Evolutionary conservation across 2,329 filamentous ascomycete genomes (phyloP).

Genomic region (Magnaporthales sp.): DNA sequence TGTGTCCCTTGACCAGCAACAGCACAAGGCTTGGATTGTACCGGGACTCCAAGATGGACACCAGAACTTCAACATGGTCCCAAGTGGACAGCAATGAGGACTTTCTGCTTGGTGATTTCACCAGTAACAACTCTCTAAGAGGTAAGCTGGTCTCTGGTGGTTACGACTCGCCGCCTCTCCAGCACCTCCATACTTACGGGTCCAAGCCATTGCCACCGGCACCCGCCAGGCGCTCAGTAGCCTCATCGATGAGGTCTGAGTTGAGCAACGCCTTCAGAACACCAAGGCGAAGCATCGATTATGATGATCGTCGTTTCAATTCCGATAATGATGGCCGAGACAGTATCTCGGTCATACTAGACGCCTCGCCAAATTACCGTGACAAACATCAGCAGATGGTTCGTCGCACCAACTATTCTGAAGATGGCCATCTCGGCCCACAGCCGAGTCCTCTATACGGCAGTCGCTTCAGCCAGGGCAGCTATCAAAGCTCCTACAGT

Average conservation of each 20-base stretch:
- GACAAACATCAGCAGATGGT: background rate
- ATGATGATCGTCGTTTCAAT: conserved; percentile 5
- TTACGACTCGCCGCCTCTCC: conserved; percentile 1
- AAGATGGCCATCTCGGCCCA: background rate
- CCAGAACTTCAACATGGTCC: background rate
- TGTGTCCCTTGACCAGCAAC: background rate
- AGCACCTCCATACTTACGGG: conserved; percentile 11
- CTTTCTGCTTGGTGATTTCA: background rate
- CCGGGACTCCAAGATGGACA: background rate
- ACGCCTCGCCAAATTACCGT: background rate
- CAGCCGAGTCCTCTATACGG: background rate
- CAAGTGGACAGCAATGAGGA: background rate
- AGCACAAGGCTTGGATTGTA: background rate
- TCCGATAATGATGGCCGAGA: conserved; percentile 8
- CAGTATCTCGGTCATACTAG: conserved; percentile 7
- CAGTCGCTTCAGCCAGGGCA: background rate
- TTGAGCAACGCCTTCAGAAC: conserved; percentile 12
- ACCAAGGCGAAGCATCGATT: conserved; percentile 7
- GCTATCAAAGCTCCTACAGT: background rate
- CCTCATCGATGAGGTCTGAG: conserved; percentile 15
- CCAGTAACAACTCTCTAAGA: background rate
- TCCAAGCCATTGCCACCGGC: conserved; percentile 18
- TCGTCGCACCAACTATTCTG: background rate
- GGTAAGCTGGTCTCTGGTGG: background rate
- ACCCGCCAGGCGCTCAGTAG: conserved; percentile 11